Evolutionary conservation across 345 rosid genomes (phyloP), one percentile per base, ranked within the genome.

Genomic region (Pistacia atlantica): DNA sequence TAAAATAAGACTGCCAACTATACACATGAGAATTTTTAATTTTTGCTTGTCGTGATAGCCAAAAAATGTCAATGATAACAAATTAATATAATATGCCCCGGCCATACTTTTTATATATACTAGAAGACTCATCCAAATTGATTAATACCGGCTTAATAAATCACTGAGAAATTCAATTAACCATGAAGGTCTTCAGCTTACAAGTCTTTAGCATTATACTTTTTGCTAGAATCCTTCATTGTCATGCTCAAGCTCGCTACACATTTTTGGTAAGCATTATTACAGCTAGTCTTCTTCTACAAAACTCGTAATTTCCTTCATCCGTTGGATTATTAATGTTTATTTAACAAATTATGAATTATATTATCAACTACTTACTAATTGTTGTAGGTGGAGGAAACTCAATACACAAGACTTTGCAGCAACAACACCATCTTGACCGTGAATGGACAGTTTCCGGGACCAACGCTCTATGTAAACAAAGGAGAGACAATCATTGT

Each of bases 371-470:
- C 8, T 42, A 8, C 10, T 42, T 42, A 6, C 0, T 42, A 42
- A 33, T 61, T 46, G 4, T 3, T 55, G 48, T 42, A 69, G 63
- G 20, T 77, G 4, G 2, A 62, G 17, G 79, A 76, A 7, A 49
- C 20, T 61, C 28, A 69, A n/a, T 54, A 33, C 35, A 56, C 74
- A 18, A 71, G 63, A 20, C 58, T 73, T 2, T 73, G 76, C 60
- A 65, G 45, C 73, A 74, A 83, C 1, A 81, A 74, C 51, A 74
- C 54, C 25, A 81, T 79, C n/a, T 59, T 81, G 78, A 81, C 81
- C 0, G 81, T 84, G 3, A 81, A 84, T 62, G 87, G 81, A 9
- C 49, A 79, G 56, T 79, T 73, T 54, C 87, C 85, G 0, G 85
- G 85, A 5, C 84, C 84, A 2, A 80, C 86, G 3, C 42, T 84